Evolutionary conservation across 805 yeast species (phyloP).

Genomic region (Wickerhamomyces strasburgensis): DNA sequence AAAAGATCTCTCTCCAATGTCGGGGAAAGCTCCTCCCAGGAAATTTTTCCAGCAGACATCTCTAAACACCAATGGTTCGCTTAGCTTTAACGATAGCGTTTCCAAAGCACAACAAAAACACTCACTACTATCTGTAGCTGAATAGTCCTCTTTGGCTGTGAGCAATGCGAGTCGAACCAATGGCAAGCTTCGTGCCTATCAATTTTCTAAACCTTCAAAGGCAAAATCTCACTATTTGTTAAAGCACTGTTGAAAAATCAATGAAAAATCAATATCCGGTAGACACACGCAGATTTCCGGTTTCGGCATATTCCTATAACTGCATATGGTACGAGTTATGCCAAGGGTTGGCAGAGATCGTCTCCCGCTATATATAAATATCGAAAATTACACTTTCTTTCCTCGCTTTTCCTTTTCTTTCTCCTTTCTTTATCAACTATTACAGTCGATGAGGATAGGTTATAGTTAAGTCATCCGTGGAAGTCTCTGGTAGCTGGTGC

Average conservation of each 20-base stretch:
- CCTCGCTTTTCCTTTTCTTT: neutral
- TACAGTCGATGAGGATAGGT: slow-evolving; percentile 53
- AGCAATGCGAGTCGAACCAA: too few relatives aligned
- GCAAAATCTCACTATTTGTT: too few relatives aligned
- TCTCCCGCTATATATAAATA: too few relatives aligned
- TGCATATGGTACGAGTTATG: neutral
- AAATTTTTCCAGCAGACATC: slow-evolving; percentile 9
- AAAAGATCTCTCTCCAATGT: slow-evolving; percentile 20
- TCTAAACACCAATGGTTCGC: too few relatives aligned
- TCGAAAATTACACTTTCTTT: too few relatives aligned
- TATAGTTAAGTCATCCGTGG: slow-evolving; percentile 32
- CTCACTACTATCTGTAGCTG: too few relatives aligned
- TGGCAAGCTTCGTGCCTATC: too few relatives aligned
- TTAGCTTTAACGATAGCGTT: too few relatives aligned
- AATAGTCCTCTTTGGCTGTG: too few relatives aligned
- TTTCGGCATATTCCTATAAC: neutral
- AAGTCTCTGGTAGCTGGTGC: slow-evolving; percentile 26
- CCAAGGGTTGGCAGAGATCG: neutral
- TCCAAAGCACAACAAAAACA: too few relatives aligned
- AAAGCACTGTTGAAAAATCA: neutral
- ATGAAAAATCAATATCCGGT: neutral
- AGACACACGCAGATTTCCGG: neutral
- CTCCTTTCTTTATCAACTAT: slow-evolving; percentile 41
- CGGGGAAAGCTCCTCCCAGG: slow-evolving; percentile 20
- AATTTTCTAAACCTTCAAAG: too few relatives aligned